A percentile compares a stretch with the other conserved stretches of the same genome.
These are phyloP conservation scores for Phialemoniopsis sp. DNA, from an alignment of 2,329 filamentous ascomycete genomes.

Conservation along the genomic window DNA sequence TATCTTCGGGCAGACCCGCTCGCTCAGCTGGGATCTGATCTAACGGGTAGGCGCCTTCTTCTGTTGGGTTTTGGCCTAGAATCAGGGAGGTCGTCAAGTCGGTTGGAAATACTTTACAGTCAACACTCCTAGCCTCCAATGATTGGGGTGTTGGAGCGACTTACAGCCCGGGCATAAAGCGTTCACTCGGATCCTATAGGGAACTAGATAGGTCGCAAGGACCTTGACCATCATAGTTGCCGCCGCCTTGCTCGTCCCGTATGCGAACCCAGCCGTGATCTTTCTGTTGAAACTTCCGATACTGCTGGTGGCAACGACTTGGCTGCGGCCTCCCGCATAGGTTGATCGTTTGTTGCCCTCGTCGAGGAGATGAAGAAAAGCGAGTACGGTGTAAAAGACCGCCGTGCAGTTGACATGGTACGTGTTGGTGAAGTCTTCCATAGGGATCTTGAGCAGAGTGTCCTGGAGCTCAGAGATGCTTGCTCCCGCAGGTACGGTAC, in stretches of 20 bases:
- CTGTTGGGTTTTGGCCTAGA: too few species aligned
- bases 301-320: conserved; percentile 68
- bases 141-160: too few species aligned
- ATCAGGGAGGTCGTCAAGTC: too few species aligned
- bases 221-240: conserved; percentile 68
- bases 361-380: conserved; percentile 66
- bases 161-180: conserved; percentile 18
- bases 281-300: conserved; percentile 72
- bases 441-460: conserved; percentile 47
- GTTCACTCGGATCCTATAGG: conserved; percentile 40
- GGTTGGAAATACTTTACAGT: too few species aligned
- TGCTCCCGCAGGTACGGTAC: conserved; percentile 24
- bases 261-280: conserved; percentile 51
- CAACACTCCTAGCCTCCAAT: too few species aligned
- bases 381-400: conserved; percentile 71
- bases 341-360: conserved; percentile 51
- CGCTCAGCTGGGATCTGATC: too few species aligned
- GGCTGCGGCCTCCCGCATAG: conserved; percentile 41
- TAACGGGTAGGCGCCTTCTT: too few species aligned
- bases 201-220: conserved; percentile 57
- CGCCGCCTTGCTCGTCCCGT: conserved; percentile 73
- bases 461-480: conserved; percentile 40
- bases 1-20: too few species aligned
- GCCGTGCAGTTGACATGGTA: conserved; percentile 68
- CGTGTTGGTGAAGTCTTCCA: conserved; percentile 61